Percentiles rank a stretch among this genome's conserved stretches.
Conservation (phyloP, 2,329 filamentous ascomycete species). For the Aureobasidium melanogenum region DNA sequence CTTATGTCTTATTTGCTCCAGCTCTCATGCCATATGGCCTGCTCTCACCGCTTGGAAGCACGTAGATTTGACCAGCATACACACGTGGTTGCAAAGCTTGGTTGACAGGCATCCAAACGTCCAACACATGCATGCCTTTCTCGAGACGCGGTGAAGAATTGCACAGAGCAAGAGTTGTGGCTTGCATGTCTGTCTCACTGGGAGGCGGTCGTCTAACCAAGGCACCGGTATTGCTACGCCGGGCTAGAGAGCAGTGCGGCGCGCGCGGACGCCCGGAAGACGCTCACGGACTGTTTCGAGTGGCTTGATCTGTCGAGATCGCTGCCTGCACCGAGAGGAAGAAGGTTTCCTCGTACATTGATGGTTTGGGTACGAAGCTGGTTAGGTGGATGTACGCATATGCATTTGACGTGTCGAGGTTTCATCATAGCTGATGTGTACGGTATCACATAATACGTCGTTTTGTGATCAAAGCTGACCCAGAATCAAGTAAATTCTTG, state of each 20-base stretch:
- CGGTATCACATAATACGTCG: conserved; percentile 4
- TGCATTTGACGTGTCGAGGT: conserved; percentile 6
- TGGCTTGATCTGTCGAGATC: not conserved
- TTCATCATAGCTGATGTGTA: conserved; percentile 8
- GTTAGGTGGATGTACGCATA: not conserved
- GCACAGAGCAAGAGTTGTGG: not conserved
- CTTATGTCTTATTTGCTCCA: not conserved
- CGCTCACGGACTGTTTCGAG: conserved; percentile 9
- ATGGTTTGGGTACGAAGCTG: not conserved
- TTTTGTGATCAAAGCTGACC: not conserved
- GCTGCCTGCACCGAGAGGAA: not conserved
- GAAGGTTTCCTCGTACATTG: not conserved
- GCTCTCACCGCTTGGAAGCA: not conserved
- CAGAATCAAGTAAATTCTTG: not conserved
- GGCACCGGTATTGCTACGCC: not conserved
- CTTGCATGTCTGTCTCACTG: not conserved
- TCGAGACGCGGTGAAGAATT: not conserved
- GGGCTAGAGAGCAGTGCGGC: not conserved
- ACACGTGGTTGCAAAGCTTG: conserved; percentile 9
- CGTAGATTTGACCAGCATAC: not conserved
- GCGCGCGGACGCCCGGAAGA: not conserved
- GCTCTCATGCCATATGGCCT: not conserved
- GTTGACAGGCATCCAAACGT: not conserved
- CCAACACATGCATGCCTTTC: not conserved
- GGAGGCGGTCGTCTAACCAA: conserved; percentile 1